These are phyloP conservation scores for Ceratocystis diversiconidia DNA, from an alignment of 2,329 filamentous ascomycete species.

Conservation along the genomic window DNA sequence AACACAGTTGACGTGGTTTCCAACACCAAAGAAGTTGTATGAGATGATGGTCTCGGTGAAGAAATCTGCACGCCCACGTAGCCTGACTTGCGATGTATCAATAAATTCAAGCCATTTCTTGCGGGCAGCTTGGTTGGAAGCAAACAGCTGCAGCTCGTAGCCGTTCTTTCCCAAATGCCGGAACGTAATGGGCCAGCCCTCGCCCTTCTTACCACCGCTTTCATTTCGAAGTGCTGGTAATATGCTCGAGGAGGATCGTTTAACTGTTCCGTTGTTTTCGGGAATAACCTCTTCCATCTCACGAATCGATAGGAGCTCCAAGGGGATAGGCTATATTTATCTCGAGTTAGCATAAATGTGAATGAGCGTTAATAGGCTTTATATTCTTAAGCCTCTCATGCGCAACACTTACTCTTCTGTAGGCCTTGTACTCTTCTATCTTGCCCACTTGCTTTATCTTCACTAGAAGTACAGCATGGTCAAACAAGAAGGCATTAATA, in stretches of 20 bases:
- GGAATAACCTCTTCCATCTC: constrained; percentile 97
- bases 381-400: not conserved
- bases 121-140: constrained; percentile 67
- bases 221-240: constrained; percentile 42
- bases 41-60: constrained; percentile 59
- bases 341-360: constrained; percentile 13
- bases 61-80: constrained; percentile 79
- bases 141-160: constrained; percentile 82
- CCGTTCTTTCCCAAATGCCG: constrained; percentile 89
- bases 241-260: constrained; percentile 77
- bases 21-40: constrained; percentile 43
- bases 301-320: constrained; percentile 82
- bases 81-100: constrained; percentile 72
- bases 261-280: constrained; percentile 54
- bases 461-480: constrained; percentile 86
- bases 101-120: constrained; percentile 98
- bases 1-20: constrained; percentile 85
- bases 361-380: not conserved
- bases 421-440: constrained; percentile 85
- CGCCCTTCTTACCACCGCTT: constrained; percentile 40
- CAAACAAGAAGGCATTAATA: constrained; percentile 89
- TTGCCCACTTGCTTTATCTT: constrained; percentile 86
- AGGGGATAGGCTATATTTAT: constrained; percentile 58
- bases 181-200: constrained; percentile 92
- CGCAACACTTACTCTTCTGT: constrained; percentile 46